Base-by-base conservation (phyloP, 2,329 filamentous ascomycete species). In the Teratosphaeria viscida region DNA sequence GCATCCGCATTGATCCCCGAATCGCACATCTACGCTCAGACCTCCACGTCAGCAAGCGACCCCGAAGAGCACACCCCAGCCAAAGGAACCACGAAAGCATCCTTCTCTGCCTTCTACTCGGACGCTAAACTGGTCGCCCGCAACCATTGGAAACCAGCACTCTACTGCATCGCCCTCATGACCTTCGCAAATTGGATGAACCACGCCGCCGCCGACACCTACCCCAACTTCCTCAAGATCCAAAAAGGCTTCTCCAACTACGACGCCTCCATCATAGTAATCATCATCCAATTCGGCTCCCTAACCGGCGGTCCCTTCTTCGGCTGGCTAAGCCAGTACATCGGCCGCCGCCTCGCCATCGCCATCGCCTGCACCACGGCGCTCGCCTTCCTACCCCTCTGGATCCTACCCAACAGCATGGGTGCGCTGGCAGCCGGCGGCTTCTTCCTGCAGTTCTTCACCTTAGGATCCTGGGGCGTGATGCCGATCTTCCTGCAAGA, bases 111-210 rank as follows among this genome's bases (percentile, higher is more conserved):
- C 8, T 92, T 92, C 75, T 89, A 85, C 85, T 72, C 73, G 1
- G 87, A 91, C 68, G 86, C 83, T 14, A 85, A 82, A 71, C 71
- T 75, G 16, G 90, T 91, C 85, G 73, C 92, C 14, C 73, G 67
- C 5, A 76, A 82, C 47, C 87, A 92, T 72, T 92, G 88, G 89
- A 83, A 83, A 71, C 85, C 91, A 82, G 64, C 61, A 66, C 70
- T 91, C 58, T 92, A 92, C 77, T 89, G 86, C 72, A 78, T 88
- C 71, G 79, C 92, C 63, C 78, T 92, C 57, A 91, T 92, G 88
- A 88, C 85, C 0, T 88, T 86, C 71, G 76, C 76, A 70, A 73
- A 73, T 67, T 76, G 71, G 67, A 52, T 58, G 27, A 54, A 34
- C 56, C 89, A 92, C 77, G 89, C 87, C 1, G 87, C 84, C 27